A percentile compares a stretch with the other conserved stretches of the same genome.
Evolutionary conservation across 2,329 filamentous ascomycete species (phyloP).

Genomic region (Lizonia empirigonia): DNA sequence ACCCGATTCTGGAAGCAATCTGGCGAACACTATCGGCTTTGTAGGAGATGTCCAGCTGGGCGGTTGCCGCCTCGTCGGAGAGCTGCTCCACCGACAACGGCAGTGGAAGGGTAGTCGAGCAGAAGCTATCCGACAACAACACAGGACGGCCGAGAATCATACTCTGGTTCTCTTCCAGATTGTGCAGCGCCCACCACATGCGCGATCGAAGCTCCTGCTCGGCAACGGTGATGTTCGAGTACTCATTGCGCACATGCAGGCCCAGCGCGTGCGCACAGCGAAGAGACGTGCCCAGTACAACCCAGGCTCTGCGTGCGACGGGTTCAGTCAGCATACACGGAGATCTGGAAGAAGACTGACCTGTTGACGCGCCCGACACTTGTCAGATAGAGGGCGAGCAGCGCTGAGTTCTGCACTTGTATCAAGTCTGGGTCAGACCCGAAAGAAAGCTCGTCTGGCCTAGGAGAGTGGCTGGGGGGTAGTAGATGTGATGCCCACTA

Average conservation of each 20-base stretch:
- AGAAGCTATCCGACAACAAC: constrained; percentile 37
- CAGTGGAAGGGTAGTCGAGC: constrained; percentile 36
- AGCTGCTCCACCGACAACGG: constrained; percentile 6
- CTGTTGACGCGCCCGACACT: neutral
- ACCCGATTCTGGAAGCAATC: neutral
- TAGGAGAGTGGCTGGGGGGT: too few species aligned
- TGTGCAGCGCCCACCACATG: constrained; percentile 48
- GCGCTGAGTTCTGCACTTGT: neutral
- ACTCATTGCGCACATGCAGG: constrained; percentile 44
- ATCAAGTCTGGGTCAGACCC: neutral
- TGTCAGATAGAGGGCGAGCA: neutral
- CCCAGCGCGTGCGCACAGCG: constrained; percentile 45
- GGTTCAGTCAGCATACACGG: neutral
- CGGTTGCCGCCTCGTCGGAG: neutral
- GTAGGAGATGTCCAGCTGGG: neutral
- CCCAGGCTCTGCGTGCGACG: constrained; percentile 40
- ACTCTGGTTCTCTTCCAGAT: constrained; percentile 42
- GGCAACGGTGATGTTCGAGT: constrained; percentile 20
- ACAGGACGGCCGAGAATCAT: constrained; percentile 46
- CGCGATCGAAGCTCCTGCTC: constrained; percentile 39
- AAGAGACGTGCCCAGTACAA: constrained; percentile 43
- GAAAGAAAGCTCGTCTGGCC: neutral
- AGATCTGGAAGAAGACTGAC: neutral
- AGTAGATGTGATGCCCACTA: neutral
- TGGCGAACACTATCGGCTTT: neutral